These are phyloP conservation scores for Hymenoscyphus fructigenus DNA, from an alignment of 2,329 filamentous ascomycete genomes.

Conservation along the genomic window DNA sequence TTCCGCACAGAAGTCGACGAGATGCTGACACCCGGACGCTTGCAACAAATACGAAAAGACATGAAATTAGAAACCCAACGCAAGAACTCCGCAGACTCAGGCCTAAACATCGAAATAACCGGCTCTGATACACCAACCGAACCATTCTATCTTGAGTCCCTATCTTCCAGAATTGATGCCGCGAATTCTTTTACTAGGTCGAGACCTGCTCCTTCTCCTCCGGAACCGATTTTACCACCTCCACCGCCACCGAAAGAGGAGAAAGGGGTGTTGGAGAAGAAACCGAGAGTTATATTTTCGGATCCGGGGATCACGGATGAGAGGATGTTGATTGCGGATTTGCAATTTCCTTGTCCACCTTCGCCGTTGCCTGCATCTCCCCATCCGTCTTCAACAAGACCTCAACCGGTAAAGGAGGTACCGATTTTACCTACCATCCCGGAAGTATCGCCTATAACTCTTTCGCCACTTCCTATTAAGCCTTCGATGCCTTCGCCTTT, in stretches of 20 bases:
- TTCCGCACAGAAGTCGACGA: constrained; percentile 58
- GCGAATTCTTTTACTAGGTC: constrained; percentile 20
- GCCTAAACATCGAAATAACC: constrained; percentile 33
- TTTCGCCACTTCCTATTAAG: constrained; percentile 8
- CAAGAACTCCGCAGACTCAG: constrained; percentile 24
- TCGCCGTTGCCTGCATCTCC: constrained; percentile 34
- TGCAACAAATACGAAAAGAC: constrained; percentile 42
- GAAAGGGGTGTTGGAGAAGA: not conserved
- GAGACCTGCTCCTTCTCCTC: not conserved
- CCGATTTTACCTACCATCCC: constrained; percentile 44
- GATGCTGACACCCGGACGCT: constrained; percentile 54
- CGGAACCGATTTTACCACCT: constrained; percentile 7
- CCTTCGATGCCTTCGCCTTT: not conserved
- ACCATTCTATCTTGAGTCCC: constrained; percentile 50
- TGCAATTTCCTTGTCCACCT: constrained; percentile 37
- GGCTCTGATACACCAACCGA: constrained; percentile 44
- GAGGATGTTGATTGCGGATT: constrained; percentile 25
- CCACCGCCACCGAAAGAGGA: not conserved
- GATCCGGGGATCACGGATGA: constrained; percentile 9
- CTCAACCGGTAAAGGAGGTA: constrained; percentile 16
- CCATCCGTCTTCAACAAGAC: not conserved
- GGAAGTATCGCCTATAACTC: constrained; percentile 36
- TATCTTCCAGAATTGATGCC: constrained; percentile 45
- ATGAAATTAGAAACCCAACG: constrained; percentile 23
- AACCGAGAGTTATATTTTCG: not conserved